These are phyloP conservation scores for Solanum pennellii DNA, from an alignment of 257 asterid species.

Conservation along the genomic window DNA sequence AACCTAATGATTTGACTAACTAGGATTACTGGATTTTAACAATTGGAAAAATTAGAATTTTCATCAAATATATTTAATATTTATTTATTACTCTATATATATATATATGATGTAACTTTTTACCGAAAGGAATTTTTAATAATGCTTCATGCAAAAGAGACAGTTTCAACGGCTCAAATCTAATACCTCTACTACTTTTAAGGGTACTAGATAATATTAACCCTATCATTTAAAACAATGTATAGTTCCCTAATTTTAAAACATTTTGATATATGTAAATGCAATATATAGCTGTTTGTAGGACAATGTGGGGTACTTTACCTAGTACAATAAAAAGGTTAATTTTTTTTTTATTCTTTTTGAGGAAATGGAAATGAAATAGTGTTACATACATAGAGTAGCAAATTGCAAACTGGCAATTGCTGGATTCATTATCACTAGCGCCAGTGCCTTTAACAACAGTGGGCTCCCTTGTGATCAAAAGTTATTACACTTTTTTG, in stretches of 20 bases:
- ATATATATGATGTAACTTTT: not conserved
- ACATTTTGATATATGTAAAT: not conserved
- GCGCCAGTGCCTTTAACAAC: constrained; percentile 20
- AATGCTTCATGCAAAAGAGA: not conserved
- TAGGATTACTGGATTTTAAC: not conserved
- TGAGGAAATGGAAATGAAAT: constrained; percentile 7
- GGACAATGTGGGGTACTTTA: constrained; percentile 23
- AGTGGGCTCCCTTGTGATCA: constrained; percentile 49
- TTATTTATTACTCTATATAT: not conserved
- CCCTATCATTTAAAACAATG: not conserved
- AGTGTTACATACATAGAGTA: not conserved
- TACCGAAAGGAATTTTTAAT: not conserved
- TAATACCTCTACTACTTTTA: too few species aligned
- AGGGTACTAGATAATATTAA: not conserved
- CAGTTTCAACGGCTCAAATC: accelerated
- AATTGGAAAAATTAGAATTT: not conserved
- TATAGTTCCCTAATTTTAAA: not conserved
- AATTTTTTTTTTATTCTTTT: not conserved
- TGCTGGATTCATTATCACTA: constrained; percentile 64
- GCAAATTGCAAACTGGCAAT: constrained; percentile 53
- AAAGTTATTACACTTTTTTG: constrained; percentile 8
- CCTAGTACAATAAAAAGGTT: constrained; percentile 25
- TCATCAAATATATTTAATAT: not conserved
- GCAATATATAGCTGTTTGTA: constrained; percentile 10
- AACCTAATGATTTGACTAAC: not conserved